These are phyloP conservation scores for Naganishia randhawae DNA, from an alignment of 768 basidiomycete genomes.

Conservation along the genomic window DNA sequence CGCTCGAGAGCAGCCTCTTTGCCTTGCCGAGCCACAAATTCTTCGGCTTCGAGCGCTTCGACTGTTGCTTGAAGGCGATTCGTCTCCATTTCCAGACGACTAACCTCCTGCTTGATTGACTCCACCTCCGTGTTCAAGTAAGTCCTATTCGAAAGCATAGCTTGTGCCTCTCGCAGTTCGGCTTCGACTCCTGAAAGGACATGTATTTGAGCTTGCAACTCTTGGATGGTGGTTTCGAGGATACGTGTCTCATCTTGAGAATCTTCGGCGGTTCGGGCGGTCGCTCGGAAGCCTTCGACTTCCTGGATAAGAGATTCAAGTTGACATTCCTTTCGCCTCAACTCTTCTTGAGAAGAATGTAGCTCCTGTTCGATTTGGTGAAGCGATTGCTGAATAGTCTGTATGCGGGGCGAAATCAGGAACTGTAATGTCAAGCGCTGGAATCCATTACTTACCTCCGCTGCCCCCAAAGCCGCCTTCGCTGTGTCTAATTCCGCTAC, in stretches of 20 bases:
- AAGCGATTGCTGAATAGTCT: not conserved
- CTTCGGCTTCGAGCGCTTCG: conserved; percentile 10
- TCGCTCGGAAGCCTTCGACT: not conserved
- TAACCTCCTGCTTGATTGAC: not conserved
- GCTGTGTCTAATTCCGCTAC: not conserved
- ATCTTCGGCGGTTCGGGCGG: not conserved
- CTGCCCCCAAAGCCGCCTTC: not conserved
- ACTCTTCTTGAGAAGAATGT: not conserved
- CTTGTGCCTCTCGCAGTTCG: not conserved
- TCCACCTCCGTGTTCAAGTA: not conserved
- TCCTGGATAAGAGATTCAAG: not conserved
- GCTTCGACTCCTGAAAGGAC: not conserved
- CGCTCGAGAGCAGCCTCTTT: conserved; percentile 15
- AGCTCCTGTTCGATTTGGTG: not conserved
- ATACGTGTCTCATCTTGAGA: not conserved
- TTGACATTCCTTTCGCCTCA: not conserved
- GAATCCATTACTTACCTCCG: not conserved
- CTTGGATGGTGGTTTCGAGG: not conserved
- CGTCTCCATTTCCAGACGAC: not conserved
- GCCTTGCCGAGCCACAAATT: conserved; percentile 18
- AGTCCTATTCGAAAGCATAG: not conserved
- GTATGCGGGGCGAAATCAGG: not conserved
- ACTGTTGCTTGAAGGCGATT: not conserved
- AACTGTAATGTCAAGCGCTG: no score
- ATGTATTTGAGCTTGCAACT: not conserved